Conservation (phyloP, 305 asterid genomes). For the Fraxinus greggii region DNA sequence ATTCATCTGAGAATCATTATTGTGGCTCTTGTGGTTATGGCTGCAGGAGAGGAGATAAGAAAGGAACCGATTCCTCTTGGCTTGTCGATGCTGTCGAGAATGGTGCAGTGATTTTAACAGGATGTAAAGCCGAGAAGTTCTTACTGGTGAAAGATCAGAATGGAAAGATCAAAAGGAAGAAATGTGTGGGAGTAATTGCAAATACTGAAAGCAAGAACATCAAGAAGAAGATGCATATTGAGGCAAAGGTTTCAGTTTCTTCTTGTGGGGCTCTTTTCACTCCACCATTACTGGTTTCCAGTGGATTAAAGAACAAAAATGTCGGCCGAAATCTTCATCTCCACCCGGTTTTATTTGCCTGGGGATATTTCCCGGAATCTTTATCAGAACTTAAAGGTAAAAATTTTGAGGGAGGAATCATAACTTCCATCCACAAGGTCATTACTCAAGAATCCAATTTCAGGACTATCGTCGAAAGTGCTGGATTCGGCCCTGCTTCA, state of each 20-base stretch:
- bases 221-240: constrained; percentile 46
- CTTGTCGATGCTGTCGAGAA: constrained; percentile 76
- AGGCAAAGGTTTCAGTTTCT: constrained; percentile 57
- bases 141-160: constrained; percentile 32
- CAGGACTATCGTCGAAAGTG: constrained; percentile 60
- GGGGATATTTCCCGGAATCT: constrained; percentile 87
- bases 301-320: constrained; percentile 71
- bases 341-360: constrained; percentile 65
- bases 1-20: constrained; percentile 64
- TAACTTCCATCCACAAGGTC: constrained; percentile 73
- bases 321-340: constrained; percentile 79
- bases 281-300: constrained; percentile 67
- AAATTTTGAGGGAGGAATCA: constrained; percentile 72
- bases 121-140: constrained; percentile 66
- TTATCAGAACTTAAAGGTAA: constrained; percentile 50
- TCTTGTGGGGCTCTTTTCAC: constrained; percentile 78
- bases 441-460: constrained; percentile 36
- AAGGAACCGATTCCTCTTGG: constrained; percentile 76
- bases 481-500: constrained; percentile 61
- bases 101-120: constrained; percentile 69
- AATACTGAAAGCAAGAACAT: constrained; percentile 31
- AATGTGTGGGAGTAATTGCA: constrained; percentile 74
- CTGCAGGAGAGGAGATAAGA: constrained; percentile 84
- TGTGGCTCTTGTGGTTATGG: constrained; percentile 92
- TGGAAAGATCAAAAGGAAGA: constrained; percentile 30